A percentile compares a stretch with the other conserved stretches of the same genome.
These are phyloP conservation scores for Euphorbia corollata DNA, from an alignment of 441 rosid genomes.

Conservation along the genomic window DNA sequence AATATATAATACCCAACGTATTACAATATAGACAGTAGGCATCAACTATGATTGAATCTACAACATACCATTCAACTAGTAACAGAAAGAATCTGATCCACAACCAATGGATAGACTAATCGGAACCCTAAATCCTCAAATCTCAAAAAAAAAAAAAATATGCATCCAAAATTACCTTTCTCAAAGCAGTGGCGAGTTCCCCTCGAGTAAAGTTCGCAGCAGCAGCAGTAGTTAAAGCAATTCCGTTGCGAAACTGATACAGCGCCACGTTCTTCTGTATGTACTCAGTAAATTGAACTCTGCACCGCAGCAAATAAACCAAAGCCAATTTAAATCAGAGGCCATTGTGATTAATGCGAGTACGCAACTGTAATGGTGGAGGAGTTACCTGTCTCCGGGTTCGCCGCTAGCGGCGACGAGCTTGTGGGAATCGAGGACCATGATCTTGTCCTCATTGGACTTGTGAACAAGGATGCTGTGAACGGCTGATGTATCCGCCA, in stretches of 20 bases:
- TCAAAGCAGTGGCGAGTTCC: slow-evolving; percentile 88
- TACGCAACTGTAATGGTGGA: not conserved
- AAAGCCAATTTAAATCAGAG: not conserved
- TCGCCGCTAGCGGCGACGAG: slow-evolving; percentile 96
- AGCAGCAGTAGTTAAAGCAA: slow-evolving; percentile 81
- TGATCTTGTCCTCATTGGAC: slow-evolving; percentile 91
- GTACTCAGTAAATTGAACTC: slow-evolving; percentile 83
- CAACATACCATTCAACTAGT: not conserved
- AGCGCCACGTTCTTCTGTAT: slow-evolving; percentile 89
- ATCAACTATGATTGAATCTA: not conserved
- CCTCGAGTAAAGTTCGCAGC: slow-evolving; percentile 87
- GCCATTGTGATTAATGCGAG: not conserved
- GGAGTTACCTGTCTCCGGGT: slow-evolving; percentile 74
- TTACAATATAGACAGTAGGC: not conserved
- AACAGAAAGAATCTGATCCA: not conserved
- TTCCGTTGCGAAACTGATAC: slow-evolving; percentile 84
- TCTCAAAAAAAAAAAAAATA: not conserved
- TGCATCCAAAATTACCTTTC: slow-evolving; percentile 49
- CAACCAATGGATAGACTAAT: not conserved
- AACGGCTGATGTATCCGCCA: slow-evolving; percentile 91
- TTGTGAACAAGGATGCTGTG: slow-evolving; percentile 90
- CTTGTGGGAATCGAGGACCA: slow-evolving; percentile 91
- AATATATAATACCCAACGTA: not conserved
- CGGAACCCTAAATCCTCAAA: slow-evolving; percentile 9
- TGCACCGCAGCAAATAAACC: slow-evolving; percentile 13